Evolutionary conservation across 129 eudicot genomes (phyloP), one percentile per base, ranked within the genome.

Genomic region (Artemisia tridentata): DNA sequence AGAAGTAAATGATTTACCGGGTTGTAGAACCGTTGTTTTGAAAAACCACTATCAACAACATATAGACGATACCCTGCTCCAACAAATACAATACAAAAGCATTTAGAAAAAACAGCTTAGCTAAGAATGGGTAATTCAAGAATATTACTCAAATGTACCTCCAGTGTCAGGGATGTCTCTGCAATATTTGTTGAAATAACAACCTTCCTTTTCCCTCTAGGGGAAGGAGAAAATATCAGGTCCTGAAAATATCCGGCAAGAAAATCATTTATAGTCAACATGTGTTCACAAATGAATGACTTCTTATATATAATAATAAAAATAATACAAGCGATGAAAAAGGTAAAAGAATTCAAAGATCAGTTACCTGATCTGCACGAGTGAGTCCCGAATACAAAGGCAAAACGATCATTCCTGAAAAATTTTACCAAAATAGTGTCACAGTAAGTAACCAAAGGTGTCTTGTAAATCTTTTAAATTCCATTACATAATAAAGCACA

Each of bases 41-140:
- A 95, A 75, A 95, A 95, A 52, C 99, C 99, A 63, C 99, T 85
- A 71, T 95, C 99, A 34, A 95, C 91, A 81, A 90, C 99, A 83
- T 85, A 95, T 85, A 95, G 34, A 90, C 96, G 72, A 90, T 70
- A 65, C 96, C 99, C 99, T 95, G 91, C 77, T 64, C 65, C 48
- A 72, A 72, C 46, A 59, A 52, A 69, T 38, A 64, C 61, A 56
- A 67, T 48, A 52, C 5, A 6, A 56, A 16, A 13, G 11, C 43
- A 59, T 61, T 21, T 67, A 34, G 41, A 57, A 20, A 17, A 69
- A 54, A 69, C 1, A 25, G 15, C 18, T 11, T 16, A 53, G 12
- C 34, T 29, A 18, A 43, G 11, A 48, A 48, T 18, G 6, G 58
- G 18, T 13, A 21, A 62, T 20, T 38, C 19, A 18, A 51, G 8